Percentiles rank a stretch among this genome's conserved stretches.
phyloP scores from a whole-genome alignment of 2,329 filamentous ascomycete genomes.

The Trichoderma simmonsii region DNA sequence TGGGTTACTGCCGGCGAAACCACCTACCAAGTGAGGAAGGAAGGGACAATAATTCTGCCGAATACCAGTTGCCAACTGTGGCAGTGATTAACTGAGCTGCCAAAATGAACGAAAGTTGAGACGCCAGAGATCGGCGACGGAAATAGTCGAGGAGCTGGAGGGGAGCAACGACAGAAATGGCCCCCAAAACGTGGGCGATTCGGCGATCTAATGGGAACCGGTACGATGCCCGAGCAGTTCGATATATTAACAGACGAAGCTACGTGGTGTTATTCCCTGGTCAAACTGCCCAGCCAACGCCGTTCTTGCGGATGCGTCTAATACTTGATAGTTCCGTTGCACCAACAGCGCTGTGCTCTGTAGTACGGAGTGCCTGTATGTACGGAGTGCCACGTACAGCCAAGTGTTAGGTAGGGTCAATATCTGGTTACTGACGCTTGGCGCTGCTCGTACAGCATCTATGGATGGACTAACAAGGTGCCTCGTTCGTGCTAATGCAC shows the following conservation, averaged over 20 bases:
- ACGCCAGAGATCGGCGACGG: neutral
- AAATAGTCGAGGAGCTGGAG: neutral
- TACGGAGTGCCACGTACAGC: neutral
- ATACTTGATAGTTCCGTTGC: too few relatives aligned
- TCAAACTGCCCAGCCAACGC: neutral
- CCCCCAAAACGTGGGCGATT: neutral
- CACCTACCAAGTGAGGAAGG: neutral
- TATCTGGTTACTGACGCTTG: neutral
- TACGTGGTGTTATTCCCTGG: neutral
- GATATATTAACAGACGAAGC: neutral
- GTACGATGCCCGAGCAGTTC: neutral
- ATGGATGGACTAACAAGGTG: neutral
- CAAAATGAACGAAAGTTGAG: neutral
- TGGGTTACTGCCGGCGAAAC: neutral
- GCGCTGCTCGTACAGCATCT: neutral
- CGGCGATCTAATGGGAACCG: neutral
- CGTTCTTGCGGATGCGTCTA: neutral
- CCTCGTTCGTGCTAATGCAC: neutral
- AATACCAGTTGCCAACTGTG: neutral
- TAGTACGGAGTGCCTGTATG: neutral
- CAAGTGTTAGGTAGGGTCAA: too few relatives aligned
- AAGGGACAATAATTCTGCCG: conserved; percentile 1
- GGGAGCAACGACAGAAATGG: neutral
- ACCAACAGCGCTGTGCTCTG: neutral
- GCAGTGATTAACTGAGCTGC: neutral